Percentiles rank a stretch among this genome's conserved stretches.
These are phyloP conservation scores for Zoysia japonica DNA, from an alignment of 176 grass and related monocot genomes.

Conservation along the genomic window DNA sequence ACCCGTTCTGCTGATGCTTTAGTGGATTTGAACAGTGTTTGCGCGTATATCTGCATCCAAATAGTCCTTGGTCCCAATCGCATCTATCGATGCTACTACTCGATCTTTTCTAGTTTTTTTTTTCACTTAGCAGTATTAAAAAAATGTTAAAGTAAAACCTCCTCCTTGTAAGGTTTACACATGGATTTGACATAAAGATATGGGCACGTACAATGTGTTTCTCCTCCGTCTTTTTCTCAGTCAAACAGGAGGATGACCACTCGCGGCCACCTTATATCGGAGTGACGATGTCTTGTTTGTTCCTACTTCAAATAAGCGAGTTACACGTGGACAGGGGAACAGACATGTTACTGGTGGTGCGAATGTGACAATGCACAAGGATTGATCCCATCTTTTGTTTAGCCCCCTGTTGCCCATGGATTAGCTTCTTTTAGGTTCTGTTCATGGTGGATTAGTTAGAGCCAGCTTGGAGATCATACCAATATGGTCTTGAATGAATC, in stretches of 20 bases:
- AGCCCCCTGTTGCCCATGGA: neutral
- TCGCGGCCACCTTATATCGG: conserved; percentile 35
- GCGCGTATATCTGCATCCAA: conserved; percentile 11
- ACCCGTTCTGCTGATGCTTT: neutral
- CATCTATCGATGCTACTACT: conserved; percentile 3
- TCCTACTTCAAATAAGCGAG: conserved; percentile 21
- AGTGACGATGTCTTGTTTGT: conserved; percentile 10
- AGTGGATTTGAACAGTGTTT: conserved; percentile 12
- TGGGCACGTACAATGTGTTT: conserved; percentile 31
- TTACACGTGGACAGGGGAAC: conserved; percentile 32
- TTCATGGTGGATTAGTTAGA: conserved; percentile 45
- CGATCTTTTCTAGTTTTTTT: conserved; percentile 1
- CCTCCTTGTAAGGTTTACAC: neutral
- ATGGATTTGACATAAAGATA: conserved; percentile 56
- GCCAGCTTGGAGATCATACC: neutral
- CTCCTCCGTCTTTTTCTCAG: conserved; percentile 30
- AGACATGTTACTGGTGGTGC: neutral
- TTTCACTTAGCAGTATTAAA: neutral
- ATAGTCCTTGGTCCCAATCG: conserved; percentile 26
- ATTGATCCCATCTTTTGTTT: neutral
- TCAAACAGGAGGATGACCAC: conserved; percentile 15
- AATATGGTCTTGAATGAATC: conserved; percentile 18
- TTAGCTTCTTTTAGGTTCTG: neutral
- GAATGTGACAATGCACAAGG: neutral
- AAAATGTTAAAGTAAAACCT: conserved; percentile 15